Base-by-base conservation (phyloP, 2,329 filamentous ascomycete genomes). In the Polytolypa hystricis region DNA sequence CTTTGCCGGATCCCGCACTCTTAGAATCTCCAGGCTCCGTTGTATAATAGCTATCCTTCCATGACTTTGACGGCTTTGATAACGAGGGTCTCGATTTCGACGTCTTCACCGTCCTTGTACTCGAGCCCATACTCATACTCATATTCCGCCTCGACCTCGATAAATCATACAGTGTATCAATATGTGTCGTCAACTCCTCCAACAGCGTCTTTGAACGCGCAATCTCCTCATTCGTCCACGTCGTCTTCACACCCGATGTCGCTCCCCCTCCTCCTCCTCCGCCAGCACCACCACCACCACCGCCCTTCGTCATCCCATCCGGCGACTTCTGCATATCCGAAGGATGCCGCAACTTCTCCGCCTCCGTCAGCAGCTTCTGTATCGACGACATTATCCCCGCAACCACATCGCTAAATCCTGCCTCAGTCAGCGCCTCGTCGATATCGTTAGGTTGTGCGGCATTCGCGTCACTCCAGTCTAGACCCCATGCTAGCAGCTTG, bases 141-240 rank as follows among this genome's bases (percentile, higher is more conserved):
- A 62, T 59, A n/a, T 66, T 62, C 42, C 69, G 63, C 17, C 72
- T 64, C 18, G 70, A 71, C 35, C 67, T 60, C 4, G 73, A 77
- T n/a, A 80, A 58, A 47, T 77, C 72, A 50, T 78, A 79, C 15
- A 80, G 63, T 0, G 71, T 73, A 55, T 80, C 76, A 46, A 79
- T 79, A 33, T 73, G 77, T 3, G 65, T 68, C 5, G 71, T 77
- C 40, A 79, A 55, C 44, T 79, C 73, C 36, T 64, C 66, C 42
- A 78, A 60, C n/a, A 80, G 61, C 25, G 67, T 66, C 43, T 73
- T 67, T 37, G 74, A 76, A 37, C 70, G 65, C 26, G 57, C 57
- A 35, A 71, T 71, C 56, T 73, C 69, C 33, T 62, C 65, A 39
- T 62, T 61, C 33, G 65, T 66, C 66, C 64, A 66, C 29, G 58